These are phyloP conservation scores for Acaromyces ingoldii DNA, from an alignment of 1,284 basidiomycete species.

Conservation along the genomic window DNA sequence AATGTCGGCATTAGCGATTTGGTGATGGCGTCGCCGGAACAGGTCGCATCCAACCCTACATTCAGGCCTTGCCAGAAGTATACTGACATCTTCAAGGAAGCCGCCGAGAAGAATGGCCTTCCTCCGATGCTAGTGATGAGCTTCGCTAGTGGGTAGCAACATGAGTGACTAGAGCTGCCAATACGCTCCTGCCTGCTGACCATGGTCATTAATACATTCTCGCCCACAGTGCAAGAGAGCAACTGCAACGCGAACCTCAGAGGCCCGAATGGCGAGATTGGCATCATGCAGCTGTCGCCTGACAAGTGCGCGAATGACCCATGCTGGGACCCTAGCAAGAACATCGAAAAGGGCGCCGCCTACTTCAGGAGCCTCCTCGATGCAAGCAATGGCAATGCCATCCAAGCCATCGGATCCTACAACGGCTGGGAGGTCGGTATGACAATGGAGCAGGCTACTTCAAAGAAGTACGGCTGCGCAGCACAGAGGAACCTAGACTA, in stretches of 20 bases:
- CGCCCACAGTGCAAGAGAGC: conserved; percentile 37
- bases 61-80: conserved; percentile 31
- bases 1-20: conserved; percentile 22
- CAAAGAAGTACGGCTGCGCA: conserved; percentile 18
- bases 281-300: conserved; percentile 37
- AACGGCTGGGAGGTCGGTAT: conserved; percentile 32
- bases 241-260: conserved; percentile 27
- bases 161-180: no score
- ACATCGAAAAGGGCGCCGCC: conserved; percentile 28
- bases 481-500: conserved; percentile 40
- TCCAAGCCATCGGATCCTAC: conserved; percentile 30
- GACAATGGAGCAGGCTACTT: conserved; percentile 21
- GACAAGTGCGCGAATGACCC: conserved; percentile 38
- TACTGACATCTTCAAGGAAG: conserved; percentile 25
- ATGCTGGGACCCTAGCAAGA: conserved; percentile 30
- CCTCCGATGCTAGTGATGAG: conserved; percentile 31
- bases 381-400: conserved; percentile 18
- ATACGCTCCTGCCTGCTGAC: no score
- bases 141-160: no score
- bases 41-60: no score
- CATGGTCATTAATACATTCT: no score
- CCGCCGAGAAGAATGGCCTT: conserved; percentile 18
- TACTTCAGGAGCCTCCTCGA: conserved; percentile 25
- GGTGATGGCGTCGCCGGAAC: conserved; percentile 17
- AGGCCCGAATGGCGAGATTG: conserved; percentile 34